Evolutionary conservation across 2,329 filamentous ascomycete species (phyloP).

Genomic region (Fusarium sp.): DNA sequence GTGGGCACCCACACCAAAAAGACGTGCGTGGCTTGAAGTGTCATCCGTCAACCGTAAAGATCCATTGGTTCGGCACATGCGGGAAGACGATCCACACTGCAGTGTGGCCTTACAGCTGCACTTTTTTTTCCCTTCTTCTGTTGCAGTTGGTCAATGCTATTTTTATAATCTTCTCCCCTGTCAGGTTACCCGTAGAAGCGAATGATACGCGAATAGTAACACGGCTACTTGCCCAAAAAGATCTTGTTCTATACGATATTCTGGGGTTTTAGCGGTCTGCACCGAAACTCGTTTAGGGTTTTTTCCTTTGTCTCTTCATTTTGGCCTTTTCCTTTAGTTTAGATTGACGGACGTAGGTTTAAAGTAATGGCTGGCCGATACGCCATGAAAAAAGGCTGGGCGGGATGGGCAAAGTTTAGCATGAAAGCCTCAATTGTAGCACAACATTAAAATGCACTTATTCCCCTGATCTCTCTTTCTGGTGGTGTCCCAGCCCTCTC

Average conservation of each 20-base stretch:
- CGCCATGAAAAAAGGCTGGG: constrained; percentile 22
- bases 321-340: neutral
- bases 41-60: constrained; percentile 28
- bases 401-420: neutral
- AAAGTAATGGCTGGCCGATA: constrained; percentile 20
- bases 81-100: constrained; percentile 31
- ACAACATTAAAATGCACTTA: constrained; percentile 22
- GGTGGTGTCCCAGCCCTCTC: constrained; percentile 15
- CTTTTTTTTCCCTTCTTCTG: neutral
- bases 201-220: constrained; percentile 36
- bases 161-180: neutral
- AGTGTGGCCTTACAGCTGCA: constrained; percentile 11
- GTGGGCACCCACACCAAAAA: constrained; percentile 36
- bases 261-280: constrained; percentile 36
- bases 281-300: constrained; percentile 20
- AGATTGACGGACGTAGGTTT: neutral
- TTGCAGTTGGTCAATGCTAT: neutral
- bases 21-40: constrained; percentile 37
- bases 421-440: neutral
- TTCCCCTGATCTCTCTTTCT: neutral
- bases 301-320: neutral
- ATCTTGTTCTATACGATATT: constrained; percentile 6
- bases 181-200: neutral
- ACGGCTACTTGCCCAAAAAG: constrained; percentile 15
- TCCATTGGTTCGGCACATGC: constrained; percentile 33